Base-by-base conservation (phyloP, 495 filamentous ascomycete genomes). In the Lasiosphaeris hirsuta region DNA sequence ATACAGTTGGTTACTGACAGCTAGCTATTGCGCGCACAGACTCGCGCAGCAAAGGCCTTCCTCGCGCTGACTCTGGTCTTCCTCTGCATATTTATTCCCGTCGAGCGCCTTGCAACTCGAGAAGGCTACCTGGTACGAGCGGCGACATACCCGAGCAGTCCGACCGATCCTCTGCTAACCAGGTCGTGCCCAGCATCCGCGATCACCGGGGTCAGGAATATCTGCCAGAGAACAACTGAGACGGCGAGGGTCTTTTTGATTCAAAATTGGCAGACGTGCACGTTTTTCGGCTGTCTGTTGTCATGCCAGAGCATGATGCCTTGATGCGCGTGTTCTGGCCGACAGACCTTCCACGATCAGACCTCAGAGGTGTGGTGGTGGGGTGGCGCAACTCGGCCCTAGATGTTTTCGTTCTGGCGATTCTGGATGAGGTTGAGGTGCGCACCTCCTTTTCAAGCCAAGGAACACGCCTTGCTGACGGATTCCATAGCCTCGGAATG, bases 291-390 rank as follows among this genome's bases (percentile, higher is more conserved):
- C 66, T 55, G 58, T 61, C 67, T 75, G 78, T 78, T 76, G 78
- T 79, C 86, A 83, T 86, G 92, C 90, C 87, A 84, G 86, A 91
- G 82, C 78, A 96, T 89, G 89, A 96, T 90, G 90, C 89, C 63
- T 78, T 97, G 79, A 88, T 97, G 84, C 88, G 94, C 72, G 84
- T 99, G 77, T 97, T 99, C 74, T 99, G 94, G 94, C 94, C 94
- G 59, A 86, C 87, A 58, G 92, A 97, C 76, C 84, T 89, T 38
- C 78, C 86, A 19, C 83, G 86, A 67, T 87, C 81, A 18, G 85
- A 84, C 51, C 75, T 79, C 17, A 81, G 87, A 36, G 95, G 95
- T 7, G 87, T 95, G 44, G 84, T 99, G 56, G 89, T 99, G 15
- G 94, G 94, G 59, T 99, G 92, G 90, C 81, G 89, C 59, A 99